Evolutionary conservation across 805 yeast genomes (phyloP).

Genomic region (Torulaspora quercuum): DNA sequence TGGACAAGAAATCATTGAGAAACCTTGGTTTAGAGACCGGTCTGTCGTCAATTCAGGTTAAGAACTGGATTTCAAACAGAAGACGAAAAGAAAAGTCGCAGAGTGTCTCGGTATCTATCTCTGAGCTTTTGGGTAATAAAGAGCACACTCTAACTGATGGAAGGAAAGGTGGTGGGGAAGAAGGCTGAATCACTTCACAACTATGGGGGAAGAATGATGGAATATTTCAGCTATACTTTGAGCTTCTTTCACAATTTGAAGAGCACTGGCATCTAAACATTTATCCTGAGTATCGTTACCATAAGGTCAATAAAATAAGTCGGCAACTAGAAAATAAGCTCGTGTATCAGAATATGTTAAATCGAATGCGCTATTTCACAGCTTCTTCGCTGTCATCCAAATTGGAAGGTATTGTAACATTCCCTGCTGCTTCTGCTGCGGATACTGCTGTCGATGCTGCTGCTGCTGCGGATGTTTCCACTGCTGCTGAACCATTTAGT

Average conservation of each 20-base stretch:
- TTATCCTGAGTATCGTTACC: no score
- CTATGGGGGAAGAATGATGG: no score
- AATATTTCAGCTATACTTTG: slow-evolving; percentile 17
- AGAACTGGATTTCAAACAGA: slow-evolving; percentile 31
- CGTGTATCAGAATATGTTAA: slow-evolving; percentile 10
- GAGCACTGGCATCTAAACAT: slow-evolving; percentile 15
- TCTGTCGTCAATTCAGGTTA: slow-evolving; percentile 24
- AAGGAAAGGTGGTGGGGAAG: no score
- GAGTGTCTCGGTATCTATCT: neutral
- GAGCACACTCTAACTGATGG: no score
- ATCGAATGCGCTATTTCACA: slow-evolving; percentile 10
- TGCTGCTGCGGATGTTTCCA: no score
- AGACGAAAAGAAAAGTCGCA: slow-evolving; percentile 24
- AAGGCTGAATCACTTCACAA: slow-evolving; percentile 14
- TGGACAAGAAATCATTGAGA: slow-evolving; percentile 13
- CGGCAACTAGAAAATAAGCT: slow-evolving; percentile 10
- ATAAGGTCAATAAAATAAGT: no score
- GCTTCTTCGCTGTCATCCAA: slow-evolving; percentile 4
- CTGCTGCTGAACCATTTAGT: no score
- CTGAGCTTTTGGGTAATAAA: slow-evolving; percentile 4
- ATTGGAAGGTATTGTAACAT: no score
- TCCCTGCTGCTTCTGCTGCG: no score
- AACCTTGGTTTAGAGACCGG: slow-evolving; percentile 15
- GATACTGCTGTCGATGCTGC: no score
- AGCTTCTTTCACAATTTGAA: slow-evolving; percentile 14